These are phyloP conservation scores for Trichoderma guizhouense DNA, from an alignment of 2,329 filamentous ascomycete genomes.

Conservation along the genomic window DNA sequence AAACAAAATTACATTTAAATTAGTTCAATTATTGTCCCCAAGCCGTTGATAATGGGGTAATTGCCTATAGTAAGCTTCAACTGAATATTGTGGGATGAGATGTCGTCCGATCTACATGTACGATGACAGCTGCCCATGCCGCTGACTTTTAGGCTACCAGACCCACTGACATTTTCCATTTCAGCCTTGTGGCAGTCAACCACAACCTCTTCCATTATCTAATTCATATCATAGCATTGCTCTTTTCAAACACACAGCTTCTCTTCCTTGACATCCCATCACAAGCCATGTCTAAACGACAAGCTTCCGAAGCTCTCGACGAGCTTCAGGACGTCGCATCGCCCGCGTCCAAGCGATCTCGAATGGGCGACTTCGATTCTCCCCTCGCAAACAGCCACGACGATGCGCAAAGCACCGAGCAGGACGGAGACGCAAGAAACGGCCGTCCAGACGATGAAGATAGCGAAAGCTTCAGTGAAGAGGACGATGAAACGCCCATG, in stretches of 20 bases:
- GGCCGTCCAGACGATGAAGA: conserved; percentile 26
- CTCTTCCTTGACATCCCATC: background rate
- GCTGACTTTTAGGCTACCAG: background rate
- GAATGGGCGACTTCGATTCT: conserved; percentile 46
- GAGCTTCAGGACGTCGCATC: conserved; percentile 53
- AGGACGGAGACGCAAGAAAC: conserved; percentile 25
- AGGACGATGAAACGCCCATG: conserved; percentile 36
- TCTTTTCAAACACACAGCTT: background rate
- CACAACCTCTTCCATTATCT: background rate
- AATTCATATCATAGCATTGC: background rate
- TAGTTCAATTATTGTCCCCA: background rate
- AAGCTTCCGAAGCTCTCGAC: conserved; percentile 58
- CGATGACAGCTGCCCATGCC: background rate
- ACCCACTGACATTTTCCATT: conserved; percentile 16
- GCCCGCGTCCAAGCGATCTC: conserved; percentile 57
- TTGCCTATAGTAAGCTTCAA: background rate
- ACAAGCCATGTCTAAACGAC: conserved; percentile 49
- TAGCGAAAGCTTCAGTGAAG: conserved; percentile 39
- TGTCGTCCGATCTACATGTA: background rate
- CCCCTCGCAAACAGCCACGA: conserved; percentile 36
- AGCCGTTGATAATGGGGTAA: background rate
- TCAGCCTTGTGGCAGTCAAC: conserved; percentile 4
- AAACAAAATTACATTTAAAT: background rate
- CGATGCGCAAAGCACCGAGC: conserved; percentile 33
- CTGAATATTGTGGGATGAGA: background rate